phyloP scores from a whole-genome alignment of 192 early-diverging fungal species.

The Gryganskiella cystojenkinii region DNA sequence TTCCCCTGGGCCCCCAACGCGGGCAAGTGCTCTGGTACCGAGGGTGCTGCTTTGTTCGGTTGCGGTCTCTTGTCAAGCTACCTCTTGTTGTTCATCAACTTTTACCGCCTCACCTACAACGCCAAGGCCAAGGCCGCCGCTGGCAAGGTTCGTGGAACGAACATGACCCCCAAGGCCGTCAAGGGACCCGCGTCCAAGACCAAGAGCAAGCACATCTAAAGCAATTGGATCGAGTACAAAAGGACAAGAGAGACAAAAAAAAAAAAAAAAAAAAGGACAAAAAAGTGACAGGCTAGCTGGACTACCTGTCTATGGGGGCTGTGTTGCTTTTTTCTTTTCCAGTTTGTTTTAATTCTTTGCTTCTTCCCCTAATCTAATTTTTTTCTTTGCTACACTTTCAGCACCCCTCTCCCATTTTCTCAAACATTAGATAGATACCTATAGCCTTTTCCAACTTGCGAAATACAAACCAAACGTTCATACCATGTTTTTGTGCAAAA shows the following conservation, averaged over 20 bases:
- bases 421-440: not conserved
- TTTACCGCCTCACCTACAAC: constrained; percentile 83
- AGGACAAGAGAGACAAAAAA: not conserved
- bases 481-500: too few relatives aligned
- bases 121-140: constrained; percentile 28
- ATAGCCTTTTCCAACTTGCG: not conserved
- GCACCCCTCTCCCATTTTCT: not conserved
- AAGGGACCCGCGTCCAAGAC: constrained; percentile 16
- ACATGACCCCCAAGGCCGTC: constrained; percentile 14
- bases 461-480: too few relatives aligned
- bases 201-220: constrained; percentile 32
- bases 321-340: not conserved
- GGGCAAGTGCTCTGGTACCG: constrained; percentile 78
- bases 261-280: too few relatives aligned
- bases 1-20: constrained; percentile 63
- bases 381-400: not conserved
- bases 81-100: constrained; percentile 86
- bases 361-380: not conserved
- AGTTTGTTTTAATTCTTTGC: not conserved
- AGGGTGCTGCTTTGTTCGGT: constrained; percentile 80
- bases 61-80: constrained; percentile 80
- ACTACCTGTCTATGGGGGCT: too few relatives aligned
- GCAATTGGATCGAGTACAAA: too few relatives aligned
- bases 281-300: too few relatives aligned
- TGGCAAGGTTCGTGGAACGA: constrained; percentile 1